Evolutionary conservation across 2,329 filamentous ascomycete species (phyloP).

Genomic region (Nigrospora sphaerica): DNA sequence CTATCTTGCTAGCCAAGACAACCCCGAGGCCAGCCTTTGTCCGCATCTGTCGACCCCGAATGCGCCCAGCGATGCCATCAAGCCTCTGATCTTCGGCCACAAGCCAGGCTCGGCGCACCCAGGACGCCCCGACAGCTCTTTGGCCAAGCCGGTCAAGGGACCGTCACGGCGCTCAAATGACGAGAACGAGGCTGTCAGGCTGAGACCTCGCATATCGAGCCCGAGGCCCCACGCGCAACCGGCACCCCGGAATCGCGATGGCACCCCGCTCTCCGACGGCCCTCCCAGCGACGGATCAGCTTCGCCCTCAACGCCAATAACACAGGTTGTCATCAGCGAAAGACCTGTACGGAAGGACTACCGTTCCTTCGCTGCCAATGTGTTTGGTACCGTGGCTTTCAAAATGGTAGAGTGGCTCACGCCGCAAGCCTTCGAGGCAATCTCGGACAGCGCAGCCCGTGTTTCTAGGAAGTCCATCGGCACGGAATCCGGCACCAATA

Average conservation of each 20-base stretch:
- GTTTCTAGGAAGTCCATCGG: slow-evolving; percentile 12
- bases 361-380: slow-evolving; percentile 53
- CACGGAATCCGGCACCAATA: slow-evolving; percentile 2
- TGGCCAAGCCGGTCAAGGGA: too few relatives aligned
- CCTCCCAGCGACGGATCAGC: not conserved
- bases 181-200: too few relatives aligned
- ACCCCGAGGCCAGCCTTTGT: slow-evolving; percentile 66
- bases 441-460: slow-evolving; percentile 30
- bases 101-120: slow-evolving; percentile 14
- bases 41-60: slow-evolving; percentile 36
- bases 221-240: too few relatives aligned
- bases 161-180: too few relatives aligned
- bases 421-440: slow-evolving; percentile 44
- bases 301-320: slow-evolving; percentile 1
- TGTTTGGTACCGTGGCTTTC: slow-evolving; percentile 59
- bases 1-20: slow-evolving; percentile 72
- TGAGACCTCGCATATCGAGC: too few relatives aligned
- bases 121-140: too few relatives aligned
- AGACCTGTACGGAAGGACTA: slow-evolving; percentile 45
- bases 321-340: slow-evolving; percentile 34
- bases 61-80: slow-evolving; percentile 35
- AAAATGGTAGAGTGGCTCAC: slow-evolving; percentile 68
- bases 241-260: too few relatives aligned
- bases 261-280: too few relatives aligned
- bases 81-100: slow-evolving; percentile 38